Evolutionary conservation across 2,329 filamentous ascomycete species (phyloP).

Genomic region (Fusarium sp.): DNA sequence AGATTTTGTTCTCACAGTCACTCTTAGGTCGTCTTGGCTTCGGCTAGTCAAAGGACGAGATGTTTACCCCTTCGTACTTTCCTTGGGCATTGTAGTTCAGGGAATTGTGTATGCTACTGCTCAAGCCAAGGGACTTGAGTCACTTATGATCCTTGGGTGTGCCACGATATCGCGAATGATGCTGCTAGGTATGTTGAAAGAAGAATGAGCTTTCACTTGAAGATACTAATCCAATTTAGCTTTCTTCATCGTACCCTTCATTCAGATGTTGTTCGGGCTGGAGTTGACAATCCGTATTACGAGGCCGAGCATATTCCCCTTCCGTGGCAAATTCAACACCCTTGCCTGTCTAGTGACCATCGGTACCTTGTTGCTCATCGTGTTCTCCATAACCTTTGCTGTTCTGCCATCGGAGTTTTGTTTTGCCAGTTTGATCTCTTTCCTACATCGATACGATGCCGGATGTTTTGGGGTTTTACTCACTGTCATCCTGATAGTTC

Average conservation of each 20-base stretch:
- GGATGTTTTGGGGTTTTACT: slow-evolving; percentile 65
- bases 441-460: slow-evolving; percentile 68
- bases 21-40: slow-evolving; percentile 50
- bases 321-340: slow-evolving; percentile 68
- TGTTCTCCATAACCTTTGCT: slow-evolving; percentile 68
- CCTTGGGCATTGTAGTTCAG: slow-evolving; percentile 67
- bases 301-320: slow-evolving; percentile 64
- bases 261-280: slow-evolving; percentile 72
- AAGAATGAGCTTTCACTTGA: background rate
- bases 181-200: slow-evolving; percentile 62
- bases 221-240: slow-evolving; percentile 50
- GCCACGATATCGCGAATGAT: slow-evolving; percentile 64
- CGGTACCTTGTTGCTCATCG: slow-evolving; percentile 61
- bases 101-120: slow-evolving; percentile 65
- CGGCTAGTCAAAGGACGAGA: slow-evolving; percentile 59
- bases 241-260: slow-evolving; percentile 72
- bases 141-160: slow-evolving; percentile 63
- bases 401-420: slow-evolving; percentile 67
- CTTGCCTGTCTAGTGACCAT: slow-evolving; percentile 64
- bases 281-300: slow-evolving; percentile 69
- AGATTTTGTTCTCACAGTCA: slow-evolving; percentile 15
- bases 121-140: slow-evolving; percentile 64
- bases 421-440: slow-evolving; percentile 75
- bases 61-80: slow-evolving; percentile 65
- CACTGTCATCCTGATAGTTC: slow-evolving; percentile 59